These are phyloP conservation scores for Ceratobasidium sp. DNA, from an alignment of 1,284 basidiomycete species.

Conservation along the genomic window DNA sequence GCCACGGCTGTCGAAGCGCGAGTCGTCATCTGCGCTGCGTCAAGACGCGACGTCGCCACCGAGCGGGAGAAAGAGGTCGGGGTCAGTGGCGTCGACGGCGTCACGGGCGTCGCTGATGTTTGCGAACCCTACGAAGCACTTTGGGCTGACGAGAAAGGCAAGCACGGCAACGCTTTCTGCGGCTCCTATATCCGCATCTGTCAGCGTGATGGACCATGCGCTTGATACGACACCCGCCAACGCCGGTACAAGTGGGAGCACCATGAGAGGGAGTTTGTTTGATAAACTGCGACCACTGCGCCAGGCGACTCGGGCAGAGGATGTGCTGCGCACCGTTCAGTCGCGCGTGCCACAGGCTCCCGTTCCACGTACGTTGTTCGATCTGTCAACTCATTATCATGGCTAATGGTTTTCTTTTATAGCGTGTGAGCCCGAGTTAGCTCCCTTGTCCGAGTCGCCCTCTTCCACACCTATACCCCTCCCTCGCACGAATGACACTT, in stretches of 20 bases:
- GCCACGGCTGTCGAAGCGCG: conserved; percentile 35
- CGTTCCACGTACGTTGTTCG: neutral
- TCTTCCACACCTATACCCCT: conserved; percentile 4
- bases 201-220: conserved; percentile 11
- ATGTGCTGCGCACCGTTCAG: conserved; percentile 24
- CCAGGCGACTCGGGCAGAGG: conserved; percentile 38
- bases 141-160: conserved; percentile 41
- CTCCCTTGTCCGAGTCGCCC: conserved; percentile 40
- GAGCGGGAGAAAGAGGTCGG: conserved; percentile 15
- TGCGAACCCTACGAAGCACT: conserved; percentile 30
- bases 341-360: conserved; percentile 9
- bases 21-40: conserved; percentile 31
- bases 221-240: neutral
- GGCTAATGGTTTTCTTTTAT: neutral
- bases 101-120: conserved; percentile 32
- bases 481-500: neutral
- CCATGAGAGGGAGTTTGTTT: neutral
- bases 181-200: conserved; percentile 27
- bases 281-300: conserved; percentile 29
- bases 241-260: neutral
- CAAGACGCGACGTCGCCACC: conserved; percentile 18
- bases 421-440: conserved; percentile 33
- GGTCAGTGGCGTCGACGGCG: conserved; percentile 23
- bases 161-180: conserved; percentile 37
- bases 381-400: neutral